Base-by-base conservation (phyloP, 2,329 filamentous ascomycete genomes). In the Trichophyton verrucosum region DNA sequence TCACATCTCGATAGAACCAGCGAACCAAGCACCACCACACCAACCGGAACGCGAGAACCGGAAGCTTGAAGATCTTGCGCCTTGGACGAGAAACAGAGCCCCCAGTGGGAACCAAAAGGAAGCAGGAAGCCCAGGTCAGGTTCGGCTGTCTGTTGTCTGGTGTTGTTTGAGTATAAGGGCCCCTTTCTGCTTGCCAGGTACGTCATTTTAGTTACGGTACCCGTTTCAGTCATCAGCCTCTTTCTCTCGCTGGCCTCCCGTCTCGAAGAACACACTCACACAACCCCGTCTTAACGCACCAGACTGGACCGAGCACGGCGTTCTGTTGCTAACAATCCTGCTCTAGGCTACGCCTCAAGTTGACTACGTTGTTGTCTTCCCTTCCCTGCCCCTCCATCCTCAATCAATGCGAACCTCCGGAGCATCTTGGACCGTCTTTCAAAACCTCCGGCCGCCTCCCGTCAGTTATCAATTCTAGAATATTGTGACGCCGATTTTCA, bases 361-460 rank as follows among this genome's bases (percentile, higher is more conserved):
- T 11, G 51, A 11, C 51, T 33, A 15, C 30, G 30, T 30, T 3
- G 15, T 33, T 36, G n/a, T 30, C 2, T 36, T n/a, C 15, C 27
- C 3, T 24, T 38, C 6, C 20, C 15, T 55, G 4, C 27, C 30
- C 27, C 27, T 20, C 51, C 51, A 13, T 53, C 47, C 22, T 55
- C 51, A n/a, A 55, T 55, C 51, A 55, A 55, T 55, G 51, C 51
- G 51, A 55, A 36, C 7, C 51, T 36, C 30, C 51, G 30, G 27
- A 36, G 24, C 24, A 55, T 55, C 51, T 27, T 55, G 15, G 27
- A 55, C 51, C 9, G 51, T 36, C 13, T 36, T 20, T 11, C 27
- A 17, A 55, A 55, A n/a, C 27, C 51, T 20, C 27, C 51, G 51
- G 51, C 51, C 51, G 13, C 51, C 51, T 13, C 51, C 51, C 51